A percentile compares a stretch with the other conserved stretches of the same genome.
Evolutionary conservation across 495 filamentous ascomycete species (phyloP).

Genomic region (Penicillium lagena): DNA sequence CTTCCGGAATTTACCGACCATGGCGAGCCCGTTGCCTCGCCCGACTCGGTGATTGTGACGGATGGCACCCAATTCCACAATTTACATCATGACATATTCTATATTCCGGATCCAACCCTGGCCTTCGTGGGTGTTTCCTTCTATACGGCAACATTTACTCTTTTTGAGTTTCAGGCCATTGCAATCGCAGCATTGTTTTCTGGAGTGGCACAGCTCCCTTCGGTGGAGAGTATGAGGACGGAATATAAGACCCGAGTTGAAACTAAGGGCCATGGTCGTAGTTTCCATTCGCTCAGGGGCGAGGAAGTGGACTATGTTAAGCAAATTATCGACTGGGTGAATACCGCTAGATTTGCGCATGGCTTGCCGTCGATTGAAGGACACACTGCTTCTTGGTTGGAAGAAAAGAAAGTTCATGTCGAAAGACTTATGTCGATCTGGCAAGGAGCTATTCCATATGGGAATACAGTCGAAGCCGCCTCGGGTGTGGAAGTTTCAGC

Average conservation of each 20-base stretch:
- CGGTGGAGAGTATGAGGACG: slow-evolving; percentile 35
- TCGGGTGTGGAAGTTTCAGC: no score
- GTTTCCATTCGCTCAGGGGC: slow-evolving; percentile 50
- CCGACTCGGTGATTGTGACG: slow-evolving; percentile 49
- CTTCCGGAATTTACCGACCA: slow-evolving; percentile 41
- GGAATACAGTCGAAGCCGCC: not conserved
- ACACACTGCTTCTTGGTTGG: slow-evolving; percentile 39
- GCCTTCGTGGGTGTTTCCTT: slow-evolving; percentile 56
- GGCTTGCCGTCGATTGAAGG: slow-evolving; percentile 32
- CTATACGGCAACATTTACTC: slow-evolving; percentile 54
- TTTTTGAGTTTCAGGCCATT: slow-evolving; percentile 63
- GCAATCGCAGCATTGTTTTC: slow-evolving; percentile 50
- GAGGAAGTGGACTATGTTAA: slow-evolving; percentile 49
- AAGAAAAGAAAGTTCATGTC: slow-evolving; percentile 22
- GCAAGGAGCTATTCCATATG: not conserved
- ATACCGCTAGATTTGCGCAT: slow-evolving; percentile 20
- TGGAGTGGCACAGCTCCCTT: slow-evolving; percentile 44
- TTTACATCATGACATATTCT: slow-evolving; percentile 61
- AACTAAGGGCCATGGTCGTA: slow-evolving; percentile 42
- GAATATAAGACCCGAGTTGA: slow-evolving; percentile 43
- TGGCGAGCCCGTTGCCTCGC: slow-evolving; percentile 15
- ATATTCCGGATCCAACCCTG: slow-evolving; percentile 56
- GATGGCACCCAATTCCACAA: slow-evolving; percentile 63
- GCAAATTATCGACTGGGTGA: slow-evolving; percentile 48
- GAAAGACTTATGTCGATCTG: slow-evolving; percentile 18